Percentiles rank a stretch among this genome's conserved stretches.
phyloP scores from a whole-genome alignment of 345 rosid species.

The Litchi chinensis region DNA sequence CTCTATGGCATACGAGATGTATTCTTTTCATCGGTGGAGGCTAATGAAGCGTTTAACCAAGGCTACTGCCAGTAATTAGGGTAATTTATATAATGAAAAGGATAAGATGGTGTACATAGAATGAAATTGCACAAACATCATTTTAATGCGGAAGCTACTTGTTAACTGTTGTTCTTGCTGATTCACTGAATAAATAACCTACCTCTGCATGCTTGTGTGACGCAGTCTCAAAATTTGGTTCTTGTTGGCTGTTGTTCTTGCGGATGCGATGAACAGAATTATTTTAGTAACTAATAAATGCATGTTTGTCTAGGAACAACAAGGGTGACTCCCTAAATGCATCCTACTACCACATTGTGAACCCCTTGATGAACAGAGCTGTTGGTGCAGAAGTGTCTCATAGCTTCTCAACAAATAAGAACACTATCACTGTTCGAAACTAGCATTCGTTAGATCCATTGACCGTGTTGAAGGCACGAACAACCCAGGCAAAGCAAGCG shows the following conservation, averaged over 20 bases:
- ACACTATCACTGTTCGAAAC: conserved; percentile 71
- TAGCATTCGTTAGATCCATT: conserved; percentile 77
- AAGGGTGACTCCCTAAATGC: conserved; percentile 69
- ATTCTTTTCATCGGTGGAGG: no score
- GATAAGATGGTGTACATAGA: no score
- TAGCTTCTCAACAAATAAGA: conserved; percentile 73
- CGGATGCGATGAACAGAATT: background rate
- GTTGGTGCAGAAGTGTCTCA: conserved; percentile 87
- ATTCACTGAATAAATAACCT: background rate
- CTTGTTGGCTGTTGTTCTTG: background rate
- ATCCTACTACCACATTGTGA: conserved; percentile 76
- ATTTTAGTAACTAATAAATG: background rate
- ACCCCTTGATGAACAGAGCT: conserved; percentile 55
- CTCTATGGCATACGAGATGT: background rate
- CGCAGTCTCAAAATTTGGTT: conserved; percentile 31
- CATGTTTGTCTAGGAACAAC: conserved; percentile 56
- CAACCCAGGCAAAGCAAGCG: conserved; percentile 69
- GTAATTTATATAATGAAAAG: no score
- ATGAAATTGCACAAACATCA: no score
- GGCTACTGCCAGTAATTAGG: no score
- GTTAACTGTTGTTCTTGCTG: background rate
- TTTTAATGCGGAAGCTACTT: background rate
- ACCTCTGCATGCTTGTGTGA: conserved; percentile 3
- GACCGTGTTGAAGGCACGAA: conserved; percentile 76
- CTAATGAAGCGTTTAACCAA: no score